These are phyloP conservation scores for Prunella vulgaris DNA, from an alignment of 257 asterid genomes.

Conservation along the genomic window DNA sequence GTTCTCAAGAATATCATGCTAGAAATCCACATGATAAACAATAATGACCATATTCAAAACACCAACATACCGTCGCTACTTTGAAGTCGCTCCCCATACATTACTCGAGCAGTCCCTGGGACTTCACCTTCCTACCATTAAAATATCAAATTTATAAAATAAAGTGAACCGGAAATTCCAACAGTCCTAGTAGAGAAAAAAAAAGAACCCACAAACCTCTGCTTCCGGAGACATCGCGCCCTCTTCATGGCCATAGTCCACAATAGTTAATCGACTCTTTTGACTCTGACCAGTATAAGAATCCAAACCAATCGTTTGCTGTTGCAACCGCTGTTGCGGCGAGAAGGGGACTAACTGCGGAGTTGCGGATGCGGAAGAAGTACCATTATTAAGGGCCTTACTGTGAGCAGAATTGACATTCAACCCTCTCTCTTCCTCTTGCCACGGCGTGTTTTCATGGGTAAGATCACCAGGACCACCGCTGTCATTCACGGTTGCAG, in stretches of 20 bases:
- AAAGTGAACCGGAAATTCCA: background rate
- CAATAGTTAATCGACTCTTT: slow-evolving; percentile 47
- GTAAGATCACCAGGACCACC: slow-evolving; percentile 27
- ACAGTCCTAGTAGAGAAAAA: background rate
- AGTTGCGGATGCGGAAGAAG: slow-evolving; percentile 39
- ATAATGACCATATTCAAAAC: background rate
- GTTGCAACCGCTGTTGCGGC: slow-evolving; percentile 37
- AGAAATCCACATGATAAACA: background rate
- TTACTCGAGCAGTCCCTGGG: slow-evolving; percentile 43
- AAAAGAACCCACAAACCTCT: slow-evolving; percentile 44
- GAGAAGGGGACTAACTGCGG: slow-evolving; percentile 38
- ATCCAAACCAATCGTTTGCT: slow-evolving; percentile 21
- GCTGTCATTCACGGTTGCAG: slow-evolving; percentile 14
- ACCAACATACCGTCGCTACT: slow-evolving; percentile 48
- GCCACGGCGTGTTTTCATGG: slow-evolving; percentile 25
- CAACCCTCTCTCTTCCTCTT: slow-evolving; percentile 30
- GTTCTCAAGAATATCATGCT: background rate
- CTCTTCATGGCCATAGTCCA: slow-evolving; percentile 90
- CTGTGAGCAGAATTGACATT: slow-evolving; percentile 34
- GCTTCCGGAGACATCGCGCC: slow-evolving; percentile 84
- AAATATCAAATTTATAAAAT: background rate
- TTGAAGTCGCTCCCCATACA: slow-evolving; percentile 54
- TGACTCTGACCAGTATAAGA: slow-evolving; percentile 26
- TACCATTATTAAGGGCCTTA: slow-evolving; percentile 26
- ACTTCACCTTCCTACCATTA: slow-evolving; percentile 72